Conservation (phyloP, 345 rosid species). For the Arabidopsis suecica region DNA sequence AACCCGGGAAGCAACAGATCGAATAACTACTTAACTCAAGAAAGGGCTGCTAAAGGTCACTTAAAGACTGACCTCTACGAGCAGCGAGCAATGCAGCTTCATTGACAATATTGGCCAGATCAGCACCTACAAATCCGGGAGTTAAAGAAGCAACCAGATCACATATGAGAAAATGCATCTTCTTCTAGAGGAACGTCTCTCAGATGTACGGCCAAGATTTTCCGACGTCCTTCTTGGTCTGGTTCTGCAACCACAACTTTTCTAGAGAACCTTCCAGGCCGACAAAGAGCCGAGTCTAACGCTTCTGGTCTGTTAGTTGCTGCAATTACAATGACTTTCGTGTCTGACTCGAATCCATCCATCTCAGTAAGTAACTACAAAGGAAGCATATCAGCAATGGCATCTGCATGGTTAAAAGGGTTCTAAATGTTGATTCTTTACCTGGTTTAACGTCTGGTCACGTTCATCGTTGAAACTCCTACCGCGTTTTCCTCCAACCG, state of each 20-base stretch:
- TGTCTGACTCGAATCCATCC: slow-evolving; percentile 94
- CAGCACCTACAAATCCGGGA: slow-evolving; percentile 94
- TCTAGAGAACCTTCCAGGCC: slow-evolving; percentile 97
- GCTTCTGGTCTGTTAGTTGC: slow-evolving; percentile 98
- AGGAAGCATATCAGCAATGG: slow-evolving; percentile 19
- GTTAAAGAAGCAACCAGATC: slow-evolving; percentile 86
- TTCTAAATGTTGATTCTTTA: slow-evolving; percentile 33
- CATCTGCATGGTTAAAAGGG: neutral
- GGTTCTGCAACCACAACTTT: slow-evolving; percentile 93
- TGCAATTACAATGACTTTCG: slow-evolving; percentile 85
- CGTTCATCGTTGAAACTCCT: slow-evolving; percentile 98
- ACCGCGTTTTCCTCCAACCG: slow-evolving; percentile 97
- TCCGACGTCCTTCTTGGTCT: slow-evolving; percentile 87
- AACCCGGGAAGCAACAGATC: neutral
- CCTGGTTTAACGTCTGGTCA: slow-evolving; percentile 96
- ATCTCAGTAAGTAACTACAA: slow-evolving; percentile 94
- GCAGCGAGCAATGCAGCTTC: slow-evolving; percentile 98
- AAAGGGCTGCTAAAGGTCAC: neutral
- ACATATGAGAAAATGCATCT: slow-evolving; percentile 67
- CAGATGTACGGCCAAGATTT: slow-evolving; percentile 85
- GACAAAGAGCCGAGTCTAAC: slow-evolving; percentile 90
- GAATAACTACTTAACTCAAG: too few species aligned
- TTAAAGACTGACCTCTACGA: slow-evolving; percentile 69
- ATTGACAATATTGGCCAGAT: slow-evolving; percentile 91
- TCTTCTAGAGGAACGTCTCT: slow-evolving; percentile 89